Evolutionary conservation across 192 early-diverging fungal genomes (phyloP), one percentile per base, ranked within the genome.

Genomic region (Coemansia sp.): DNA sequence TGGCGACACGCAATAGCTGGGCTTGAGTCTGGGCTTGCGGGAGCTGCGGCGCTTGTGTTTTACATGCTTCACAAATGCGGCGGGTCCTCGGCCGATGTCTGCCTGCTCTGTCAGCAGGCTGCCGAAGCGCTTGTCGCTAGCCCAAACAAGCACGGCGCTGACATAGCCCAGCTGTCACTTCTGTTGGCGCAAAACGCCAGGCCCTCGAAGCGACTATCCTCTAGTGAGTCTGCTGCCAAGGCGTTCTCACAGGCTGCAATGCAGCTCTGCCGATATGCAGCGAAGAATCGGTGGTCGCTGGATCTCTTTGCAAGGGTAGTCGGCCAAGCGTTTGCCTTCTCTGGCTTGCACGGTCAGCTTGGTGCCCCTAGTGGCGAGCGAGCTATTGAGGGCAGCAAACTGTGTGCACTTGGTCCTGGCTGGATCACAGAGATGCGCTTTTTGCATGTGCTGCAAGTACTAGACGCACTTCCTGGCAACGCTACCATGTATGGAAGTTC

Each of bases 1-100:
- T 84, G 81, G 81, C 58, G 66, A 50, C 81, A 72, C 10, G 76
- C 77, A 12, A 39, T 79, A 43, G 76, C 76, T 38, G 77, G 74
- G 31, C 55, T 74, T 13, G 71, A 72, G 43, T 66, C 69, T 16
- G 81, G 73, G 11, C 36, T 79, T 16, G 50, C 69, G 8, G 81
- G 81, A 18, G 68, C 77, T 3, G 77, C 81, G 7, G 71, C 62
- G 1, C 69, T 79, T 7, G 71, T 67, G 0, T 50, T 71, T 18
- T 69, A 75, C 36, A 31, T 84, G 41, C 71, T 83, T 22, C 68
- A 60, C 43, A 34, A 47, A 6, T 65, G 52, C 44, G 13, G 20
- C 12, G 58, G 22, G 40, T 12, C 61, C 6, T 50, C 68, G 13
- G 39, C 49, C 5, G 43, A 71, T 9, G 43, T 36, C 16, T 74